Evolutionary conservation across 352 stramenopile species (phyloP), one percentile per base, ranked within the genome.

Genomic region (Phytophthora nicotianae): DNA sequence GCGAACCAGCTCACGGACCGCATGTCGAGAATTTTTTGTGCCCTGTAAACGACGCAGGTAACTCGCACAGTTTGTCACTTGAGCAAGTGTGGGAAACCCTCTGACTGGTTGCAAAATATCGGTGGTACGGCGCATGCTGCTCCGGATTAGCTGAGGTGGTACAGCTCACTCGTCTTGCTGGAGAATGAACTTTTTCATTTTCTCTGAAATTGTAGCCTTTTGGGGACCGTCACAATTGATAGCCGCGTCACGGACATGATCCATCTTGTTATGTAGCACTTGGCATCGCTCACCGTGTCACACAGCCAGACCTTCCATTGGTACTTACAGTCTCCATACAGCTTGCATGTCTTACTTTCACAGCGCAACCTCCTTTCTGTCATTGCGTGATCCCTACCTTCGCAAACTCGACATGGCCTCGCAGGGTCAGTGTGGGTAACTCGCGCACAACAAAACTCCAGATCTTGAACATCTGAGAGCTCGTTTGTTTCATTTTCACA

Each of bases 21-120:
- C 47, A 1, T 47, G 24, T 5, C 29, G 17, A 0, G 47, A 52
- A 46, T 58, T 51, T 8, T 64, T 64, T 4, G 56, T 52, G 3
- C 37, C 46, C 17, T 64, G 46, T 3, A 64, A 17, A 4, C 38
- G 24, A 5, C 56, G 38, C 13, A 57, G 20, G 38, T 52, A 57
- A 23, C 51, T 64, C n/a, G 27, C 56, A 16, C 47, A 63, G 11
- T 64, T 51, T 16, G 56, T 27, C 4, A 64, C 47, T 51, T 64
- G 35, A 17, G 0, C 16, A 5, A 47, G 38, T 2, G 47, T 52
- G 4, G 56, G 56, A 24, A 47, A 51, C 13, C 46, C 47, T 51
- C 55, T 1, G 5, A 3, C 27, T 8, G 55, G 46, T 6, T 32
- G n/a, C 7, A 57, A 5, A 2, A 64, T 58, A 20, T 64, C 47